Evolutionary conservation across 1,139 yeast genomes (phyloP).

Genomic region (Suhomyces wounanorum): DNA sequence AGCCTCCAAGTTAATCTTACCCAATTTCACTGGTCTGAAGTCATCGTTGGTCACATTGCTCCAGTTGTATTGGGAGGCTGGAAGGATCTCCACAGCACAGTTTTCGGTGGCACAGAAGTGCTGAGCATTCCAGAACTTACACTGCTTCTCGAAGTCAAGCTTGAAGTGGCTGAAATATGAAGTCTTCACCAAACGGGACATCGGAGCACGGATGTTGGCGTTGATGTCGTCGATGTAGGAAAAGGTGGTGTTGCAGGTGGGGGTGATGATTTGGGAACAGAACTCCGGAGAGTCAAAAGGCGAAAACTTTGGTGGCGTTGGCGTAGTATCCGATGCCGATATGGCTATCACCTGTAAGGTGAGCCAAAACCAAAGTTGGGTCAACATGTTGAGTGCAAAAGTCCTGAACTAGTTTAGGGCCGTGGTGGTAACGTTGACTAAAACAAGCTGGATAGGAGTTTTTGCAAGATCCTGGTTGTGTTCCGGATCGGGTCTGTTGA

Average conservation of each 20-base stretch:
- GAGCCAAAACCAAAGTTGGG: constrained; percentile 6
- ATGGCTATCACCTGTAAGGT: constrained; percentile 1
- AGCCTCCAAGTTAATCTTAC: constrained; percentile 36
- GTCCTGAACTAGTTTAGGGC: background rate
- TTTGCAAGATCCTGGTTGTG: background rate
- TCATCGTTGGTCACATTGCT: constrained; percentile 63
- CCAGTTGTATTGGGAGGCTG: constrained; percentile 55
- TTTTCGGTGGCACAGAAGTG: constrained; percentile 90
- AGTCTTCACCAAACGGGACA: constrained; percentile 59
- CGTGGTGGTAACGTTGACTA: background rate
- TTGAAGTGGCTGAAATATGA: constrained; percentile 86
- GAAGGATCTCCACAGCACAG: constrained; percentile 83
- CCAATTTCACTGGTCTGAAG: constrained; percentile 74
- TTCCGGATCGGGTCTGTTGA: background rate
- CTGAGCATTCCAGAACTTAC: constrained; percentile 86
- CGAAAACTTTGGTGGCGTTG: constrained; percentile 20
- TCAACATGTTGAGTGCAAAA: constrained; percentile 1
- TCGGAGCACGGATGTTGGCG: constrained; percentile 43
- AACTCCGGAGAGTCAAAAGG: constrained; percentile 51
- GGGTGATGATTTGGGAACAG: constrained; percentile 50
- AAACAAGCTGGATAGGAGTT: background rate
- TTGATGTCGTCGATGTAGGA: constrained; percentile 46
- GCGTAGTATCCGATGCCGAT: constrained; percentile 1
- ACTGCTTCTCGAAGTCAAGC: constrained; percentile 79
- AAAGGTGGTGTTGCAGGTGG: constrained; percentile 51